phyloP scores from a whole-genome alignment of 2,329 filamentous ascomycete genomes.

The Delphinella strobiligena region DNA sequence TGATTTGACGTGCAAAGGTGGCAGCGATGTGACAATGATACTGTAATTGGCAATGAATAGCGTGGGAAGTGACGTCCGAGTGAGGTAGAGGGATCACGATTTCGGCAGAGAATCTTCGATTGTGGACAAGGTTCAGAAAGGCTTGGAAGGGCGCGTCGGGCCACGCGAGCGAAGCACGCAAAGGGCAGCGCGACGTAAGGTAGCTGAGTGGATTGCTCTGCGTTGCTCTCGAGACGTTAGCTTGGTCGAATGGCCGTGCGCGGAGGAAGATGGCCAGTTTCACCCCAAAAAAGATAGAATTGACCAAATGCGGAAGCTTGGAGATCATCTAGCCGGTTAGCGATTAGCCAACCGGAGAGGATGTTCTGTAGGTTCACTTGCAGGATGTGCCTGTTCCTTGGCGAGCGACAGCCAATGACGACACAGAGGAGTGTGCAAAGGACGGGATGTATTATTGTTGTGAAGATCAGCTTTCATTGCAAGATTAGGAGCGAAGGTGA shows the following conservation, averaged over 20 bases:
- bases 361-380: background rate
- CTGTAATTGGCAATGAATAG: too few relatives aligned
- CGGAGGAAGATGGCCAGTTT: conserved; percentile 2
- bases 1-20: too few relatives aligned
- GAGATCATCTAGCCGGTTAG: conserved; percentile 8
- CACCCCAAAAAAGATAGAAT: conserved; percentile 5
- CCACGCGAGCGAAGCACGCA: conserved; percentile 9
- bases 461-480: background rate
- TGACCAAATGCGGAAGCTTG: conserved; percentile 8
- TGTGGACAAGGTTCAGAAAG: conserved; percentile 1
- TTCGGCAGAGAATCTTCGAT: conserved; percentile 7
- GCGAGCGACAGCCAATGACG: conserved; percentile 7
- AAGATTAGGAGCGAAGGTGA: too few relatives aligned
- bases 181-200: conserved; percentile 4
- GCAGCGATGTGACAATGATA: too few relatives aligned
- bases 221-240: background rate
- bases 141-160: conserved; percentile 8
- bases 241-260: conserved; percentile 5
- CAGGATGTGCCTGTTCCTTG: conserved; percentile 7
- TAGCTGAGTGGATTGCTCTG: background rate
- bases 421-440: conserved; percentile 4
- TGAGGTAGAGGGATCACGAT: conserved; percentile 2
- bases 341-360: conserved; percentile 5
- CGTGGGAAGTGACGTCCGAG: conserved; percentile 6
- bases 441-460: conserved; percentile 1